Conservation (phyloP, 23 red algal species). For the Gracilaria gracilis region DNA sequence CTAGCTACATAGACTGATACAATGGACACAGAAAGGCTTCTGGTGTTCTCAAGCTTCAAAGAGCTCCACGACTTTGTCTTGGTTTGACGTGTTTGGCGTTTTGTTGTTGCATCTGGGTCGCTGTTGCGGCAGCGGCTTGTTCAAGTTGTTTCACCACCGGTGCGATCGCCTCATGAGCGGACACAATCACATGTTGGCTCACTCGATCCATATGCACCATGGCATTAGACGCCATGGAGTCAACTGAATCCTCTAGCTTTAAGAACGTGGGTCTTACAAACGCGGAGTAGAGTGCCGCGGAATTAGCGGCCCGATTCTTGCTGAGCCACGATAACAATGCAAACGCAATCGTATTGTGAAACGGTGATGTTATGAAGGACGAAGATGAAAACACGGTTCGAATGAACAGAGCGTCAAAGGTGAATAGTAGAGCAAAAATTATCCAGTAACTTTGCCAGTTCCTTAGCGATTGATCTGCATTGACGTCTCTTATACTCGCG, state of each 20-base stretch:
- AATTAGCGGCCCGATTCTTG: conserved; percentile 20
- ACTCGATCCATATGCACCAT: conserved; percentile 33
- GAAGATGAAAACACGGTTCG: not conserved
- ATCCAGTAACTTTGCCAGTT: conserved; percentile 68
- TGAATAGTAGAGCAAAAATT: conserved; percentile 39
- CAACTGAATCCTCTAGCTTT: conserved; percentile 14
- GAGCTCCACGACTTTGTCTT: not conserved
- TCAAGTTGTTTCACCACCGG: conserved; percentile 31
- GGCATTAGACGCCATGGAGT: conserved; percentile 15
- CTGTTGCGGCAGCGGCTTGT: conserved; percentile 13
- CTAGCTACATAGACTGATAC: not conserved
- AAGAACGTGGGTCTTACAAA: conserved; percentile 45
- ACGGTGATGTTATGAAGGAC: conserved; percentile 9
- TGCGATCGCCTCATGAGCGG: conserved; percentile 12
- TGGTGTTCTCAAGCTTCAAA: not conserved
- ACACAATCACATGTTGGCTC: conserved; percentile 6
- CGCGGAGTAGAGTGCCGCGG: conserved; percentile 11
- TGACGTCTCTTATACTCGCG: not conserved
- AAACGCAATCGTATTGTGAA: conserved; percentile 35
- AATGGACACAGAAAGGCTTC: not conserved
- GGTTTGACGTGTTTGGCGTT: not conserved
- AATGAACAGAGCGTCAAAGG: conserved; percentile 12
- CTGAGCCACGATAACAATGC: conserved; percentile 45
- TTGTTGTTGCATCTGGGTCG: conserved; percentile 28
- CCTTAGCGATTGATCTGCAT: not conserved